Evolutionary conservation across 495 filamentous ascomycete genomes (phyloP).

Genomic region (Paragyromitra xinjiangensis): DNA sequence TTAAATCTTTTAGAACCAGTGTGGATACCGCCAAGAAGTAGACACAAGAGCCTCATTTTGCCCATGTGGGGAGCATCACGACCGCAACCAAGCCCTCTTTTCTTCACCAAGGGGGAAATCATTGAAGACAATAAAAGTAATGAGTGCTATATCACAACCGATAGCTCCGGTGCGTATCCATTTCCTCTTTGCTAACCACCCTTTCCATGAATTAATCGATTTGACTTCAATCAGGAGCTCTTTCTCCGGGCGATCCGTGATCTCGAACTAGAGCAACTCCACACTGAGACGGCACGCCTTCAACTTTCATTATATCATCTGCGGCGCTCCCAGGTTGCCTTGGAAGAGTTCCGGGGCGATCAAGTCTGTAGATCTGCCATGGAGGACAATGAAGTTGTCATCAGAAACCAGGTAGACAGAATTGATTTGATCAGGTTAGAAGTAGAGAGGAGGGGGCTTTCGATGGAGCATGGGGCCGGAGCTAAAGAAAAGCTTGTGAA

Average conservation of each 20-base stretch:
- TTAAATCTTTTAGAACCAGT: too few relatives aligned
- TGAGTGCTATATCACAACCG: constrained; percentile 46
- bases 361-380: constrained; percentile 63
- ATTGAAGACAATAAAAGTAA: constrained; percentile 8
- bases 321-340: constrained; percentile 66
- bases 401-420: constrained; percentile 67
- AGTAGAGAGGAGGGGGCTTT: constrained; percentile 70
- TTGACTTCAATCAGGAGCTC: constrained; percentile 45
- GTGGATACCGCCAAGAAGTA: neutral
- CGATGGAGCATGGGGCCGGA: constrained; percentile 62
- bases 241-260: constrained; percentile 69
- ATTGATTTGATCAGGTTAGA: constrained; percentile 67
- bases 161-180: constrained; percentile 45
- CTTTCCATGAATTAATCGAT: constrained; percentile 5
- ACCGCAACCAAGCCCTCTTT: constrained; percentile 1
- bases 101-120: constrained; percentile 6
- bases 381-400: constrained; percentile 70
- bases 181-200: neutral
- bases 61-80: neutral
- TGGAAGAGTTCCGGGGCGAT: constrained; percentile 65
- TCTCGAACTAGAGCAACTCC: constrained; percentile 69
- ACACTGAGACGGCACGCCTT: constrained; percentile 73
- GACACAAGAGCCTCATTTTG: constrained; percentile 3
- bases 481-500: constrained; percentile 52
- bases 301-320: constrained; percentile 73